A percentile compares a stretch with the other conserved stretches of the same genome.
phyloP scores from a whole-genome alignment of 257 asterid species.

The Echium plantagineum region DNA sequence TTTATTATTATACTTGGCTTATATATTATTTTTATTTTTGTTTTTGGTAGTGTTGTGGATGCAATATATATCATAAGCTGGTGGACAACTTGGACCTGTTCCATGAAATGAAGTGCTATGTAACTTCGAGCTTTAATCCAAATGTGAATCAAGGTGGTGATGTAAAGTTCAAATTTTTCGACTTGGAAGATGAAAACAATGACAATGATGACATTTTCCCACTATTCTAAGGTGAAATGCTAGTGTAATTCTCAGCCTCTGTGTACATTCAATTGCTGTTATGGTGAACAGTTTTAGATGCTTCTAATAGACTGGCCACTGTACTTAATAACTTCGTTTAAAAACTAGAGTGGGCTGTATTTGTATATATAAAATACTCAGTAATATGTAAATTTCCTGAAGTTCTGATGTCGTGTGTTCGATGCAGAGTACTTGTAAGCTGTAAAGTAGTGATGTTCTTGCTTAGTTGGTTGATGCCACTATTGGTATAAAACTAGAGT shows the following conservation, averaged over 20 bases:
- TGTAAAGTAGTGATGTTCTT: background rate
- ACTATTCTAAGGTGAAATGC: slow-evolving; percentile 29
- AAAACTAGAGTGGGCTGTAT: slow-evolving; percentile 1
- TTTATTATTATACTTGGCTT: background rate
- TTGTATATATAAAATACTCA: background rate
- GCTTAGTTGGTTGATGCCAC: too few relatives aligned
- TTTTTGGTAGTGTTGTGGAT: slow-evolving; percentile 72
- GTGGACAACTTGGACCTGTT: slow-evolving; percentile 90
- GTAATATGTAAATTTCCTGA: background rate
- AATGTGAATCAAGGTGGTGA: slow-evolving; percentile 22
- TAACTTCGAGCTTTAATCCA: slow-evolving; percentile 71
- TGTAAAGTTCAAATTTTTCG: slow-evolving; percentile 44
- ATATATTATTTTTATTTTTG: background rate
- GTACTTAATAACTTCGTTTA: background rate
- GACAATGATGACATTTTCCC: slow-evolving; percentile 37
- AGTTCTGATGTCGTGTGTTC: background rate
- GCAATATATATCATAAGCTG: slow-evolving; percentile 87
- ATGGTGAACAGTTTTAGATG: background rate
- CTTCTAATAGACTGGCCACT: background rate
- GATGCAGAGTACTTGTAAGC: background rate
- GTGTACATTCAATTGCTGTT: slow-evolving; percentile 28
- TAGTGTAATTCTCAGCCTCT: background rate
- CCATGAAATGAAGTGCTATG: slow-evolving; percentile 91
- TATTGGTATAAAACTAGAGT: too few relatives aligned
- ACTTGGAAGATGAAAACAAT: slow-evolving; percentile 36